Evolutionary conservation across 2,329 filamentous ascomycete genomes (phyloP), one percentile per base, ranked within the genome.

Genomic region (Diaporthe citrichinensis): DNA sequence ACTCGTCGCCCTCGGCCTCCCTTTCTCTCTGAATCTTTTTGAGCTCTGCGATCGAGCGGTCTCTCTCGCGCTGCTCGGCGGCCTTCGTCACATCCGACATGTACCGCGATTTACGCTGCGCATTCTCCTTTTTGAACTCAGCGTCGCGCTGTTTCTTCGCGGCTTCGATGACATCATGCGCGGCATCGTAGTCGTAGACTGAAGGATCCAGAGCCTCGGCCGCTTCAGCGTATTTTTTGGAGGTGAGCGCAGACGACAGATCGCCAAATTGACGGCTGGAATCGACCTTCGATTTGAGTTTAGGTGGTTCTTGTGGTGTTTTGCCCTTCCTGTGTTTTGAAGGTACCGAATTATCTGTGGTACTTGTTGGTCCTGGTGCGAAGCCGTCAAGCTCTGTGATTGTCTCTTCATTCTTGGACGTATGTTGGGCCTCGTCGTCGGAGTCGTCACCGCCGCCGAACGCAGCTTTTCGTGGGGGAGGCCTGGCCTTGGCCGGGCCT

Each of bases 131-230:
- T 59, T 87, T 86, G 62, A 87, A 86, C 9, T 88, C 88, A 6
- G 86, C 87, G 15, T 85, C 84, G 61, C 86, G 84, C 4, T 87
- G 87, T 75, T 89, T 89, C 78, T 91, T 89, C 76, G 92, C 88
- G 23, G 91, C 90, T 78, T 94, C 93, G 55, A 96, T 87, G 1
- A 93, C 93, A 79, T 96, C 94, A 85, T 95, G 96, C 31, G 95
- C 94, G 2, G 90, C 90, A 82, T 97, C 95, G 85, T 97, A 97
- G 84, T 97, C 94, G 86, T 96, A 97, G 79, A 97, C 92, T 67
- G 91, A 92, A 1, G 94, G 87, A 80, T 97, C 94, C 12, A 93
- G 81, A 76, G 91, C 88, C 77, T 92, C 87, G 2, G 94, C 94
- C 23, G 91, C 90, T 77, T 92, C 87, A 51, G 91, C 90, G 79